Conservation (phyloP, 371 early-diverging fungal genomes). For the Amoeboaphelidium occidentale region DNA sequence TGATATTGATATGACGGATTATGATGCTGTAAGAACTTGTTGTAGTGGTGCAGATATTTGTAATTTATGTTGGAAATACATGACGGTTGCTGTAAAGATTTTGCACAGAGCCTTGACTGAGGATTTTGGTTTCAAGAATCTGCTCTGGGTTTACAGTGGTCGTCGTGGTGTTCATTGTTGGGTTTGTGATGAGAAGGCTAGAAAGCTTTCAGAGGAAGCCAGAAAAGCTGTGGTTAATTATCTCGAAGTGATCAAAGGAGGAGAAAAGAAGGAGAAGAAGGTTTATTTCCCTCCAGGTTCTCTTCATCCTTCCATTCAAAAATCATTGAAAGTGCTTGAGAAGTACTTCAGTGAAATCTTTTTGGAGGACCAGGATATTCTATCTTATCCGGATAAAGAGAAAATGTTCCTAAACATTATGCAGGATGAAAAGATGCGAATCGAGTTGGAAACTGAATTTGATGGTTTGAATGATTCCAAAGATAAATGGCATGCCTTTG, state of each 20-base stretch:
- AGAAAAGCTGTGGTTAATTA: constrained; percentile 65
- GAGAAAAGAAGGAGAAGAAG: constrained; percentile 36
- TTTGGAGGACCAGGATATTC: constrained; percentile 39
- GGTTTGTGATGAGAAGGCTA: constrained; percentile 80
- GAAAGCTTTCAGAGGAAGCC: constrained; percentile 40
- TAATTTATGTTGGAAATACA: constrained; percentile 73
- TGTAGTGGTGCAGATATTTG: constrained; percentile 81
- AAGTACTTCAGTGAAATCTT: constrained; percentile 35
- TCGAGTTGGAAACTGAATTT: constrained; percentile 23
- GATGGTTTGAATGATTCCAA: constrained; percentile 15
- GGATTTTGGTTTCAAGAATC: constrained; percentile 85
- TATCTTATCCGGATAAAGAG: constrained; percentile 33
- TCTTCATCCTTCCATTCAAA: neutral
- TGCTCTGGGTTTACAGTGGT: constrained; percentile 93
- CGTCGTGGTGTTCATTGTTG: constrained; percentile 98
- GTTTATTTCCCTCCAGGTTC: constrained; percentile 38
- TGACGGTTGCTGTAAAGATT: constrained; percentile 74
- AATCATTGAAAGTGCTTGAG: constrained; percentile 25
- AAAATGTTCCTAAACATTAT: constrained; percentile 40
- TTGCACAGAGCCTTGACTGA: constrained; percentile 45
- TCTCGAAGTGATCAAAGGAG: constrained; percentile 60
- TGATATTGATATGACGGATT: constrained; percentile 99
- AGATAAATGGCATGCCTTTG: constrained; percentile 31
- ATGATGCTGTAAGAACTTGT: constrained; percentile 86
- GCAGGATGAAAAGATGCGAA: constrained; percentile 30